Evolutionary conservation across 2,329 filamentous ascomycete genomes (phyloP), one percentile per base, ranked within the genome.

Genomic region (Fusarium piperis): DNA sequence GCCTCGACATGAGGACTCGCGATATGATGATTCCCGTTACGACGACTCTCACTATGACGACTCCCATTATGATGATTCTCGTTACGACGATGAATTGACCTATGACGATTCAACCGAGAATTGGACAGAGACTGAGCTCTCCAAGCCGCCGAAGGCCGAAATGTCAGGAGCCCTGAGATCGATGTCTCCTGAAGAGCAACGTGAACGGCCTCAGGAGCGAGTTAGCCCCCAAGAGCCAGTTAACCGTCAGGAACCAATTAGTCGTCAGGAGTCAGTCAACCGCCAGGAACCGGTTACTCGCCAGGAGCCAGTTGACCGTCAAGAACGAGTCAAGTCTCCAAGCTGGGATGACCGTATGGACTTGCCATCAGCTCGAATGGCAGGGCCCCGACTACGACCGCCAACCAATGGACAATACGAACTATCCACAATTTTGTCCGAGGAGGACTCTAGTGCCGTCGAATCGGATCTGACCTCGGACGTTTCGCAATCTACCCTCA

Each of bases 341-440:
- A 35, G 52, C n/a, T 62, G 61, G 18, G 62, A 73, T 51, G 64
- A 69, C 35, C 68, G 65, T n/a, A 65, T 53, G 18, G 74, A 72
- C n/a, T 61, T 67, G 9, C 73, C 70, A 16, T 67, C 76, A 6
- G 73, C 76, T 7, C 73, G 71, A 41, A 77, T 82, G 77, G 71
- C 77, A 36, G 76, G 79, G 2, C 81, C 81, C 6, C 74, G 83
- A 36, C 70, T 80, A 4, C 79, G 78, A 41, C 86, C 88, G 2
- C 88, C 88, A 3, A 90, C 88, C 3, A 87, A 82, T 16, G 88
- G 88, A 8, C 72, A 83, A 30, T 85, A 90, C 68, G 86, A 88
- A 68, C 78, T 90, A 38, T 90, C 88, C 1, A 90, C 88, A 0
- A 90, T 90, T 53, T 69, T 87, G 23, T 89, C 88, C 0, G 86